phyloP scores from a whole-genome alignment of 306 rosid species.

The Corylus heterophylla region DNA sequence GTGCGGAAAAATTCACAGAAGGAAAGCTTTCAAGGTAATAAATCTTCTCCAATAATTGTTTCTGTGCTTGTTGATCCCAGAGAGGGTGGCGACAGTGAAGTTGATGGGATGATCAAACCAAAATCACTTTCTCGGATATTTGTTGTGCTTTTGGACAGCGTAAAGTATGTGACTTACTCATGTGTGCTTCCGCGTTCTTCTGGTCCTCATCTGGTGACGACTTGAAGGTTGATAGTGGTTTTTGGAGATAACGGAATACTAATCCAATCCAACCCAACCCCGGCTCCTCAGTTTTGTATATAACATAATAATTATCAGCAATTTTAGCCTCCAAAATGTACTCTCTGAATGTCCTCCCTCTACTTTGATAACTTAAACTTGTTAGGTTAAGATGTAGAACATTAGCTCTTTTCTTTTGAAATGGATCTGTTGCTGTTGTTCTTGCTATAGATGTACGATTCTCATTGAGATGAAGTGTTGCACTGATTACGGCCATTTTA shows the following conservation, averaged over 20 bases:
- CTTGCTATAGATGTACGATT: no score
- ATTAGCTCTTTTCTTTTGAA: no score
- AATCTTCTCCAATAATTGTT: constrained; percentile 69
- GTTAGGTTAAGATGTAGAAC: neutral
- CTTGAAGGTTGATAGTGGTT: constrained; percentile 35
- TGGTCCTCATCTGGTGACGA: constrained; percentile 65
- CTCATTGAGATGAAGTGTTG: no score
- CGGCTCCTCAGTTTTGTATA: constrained; percentile 42
- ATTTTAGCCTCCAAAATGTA: neutral
- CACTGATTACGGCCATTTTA: neutral
- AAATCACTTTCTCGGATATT: constrained; percentile 80
- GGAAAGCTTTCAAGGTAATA: constrained; percentile 55
- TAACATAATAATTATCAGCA: constrained; percentile 19
- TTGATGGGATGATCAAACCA: constrained; percentile 70
- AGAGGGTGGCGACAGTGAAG: constrained; percentile 64
- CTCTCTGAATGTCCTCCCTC: neutral
- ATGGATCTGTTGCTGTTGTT: neutral
- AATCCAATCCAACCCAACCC: constrained; percentile 27
- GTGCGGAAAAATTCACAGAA: constrained; percentile 39
- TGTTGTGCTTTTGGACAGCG: constrained; percentile 83
- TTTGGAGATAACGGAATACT: neutral
- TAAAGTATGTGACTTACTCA: constrained; percentile 89
- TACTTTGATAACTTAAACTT: neutral
- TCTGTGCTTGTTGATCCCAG: constrained; percentile 94
- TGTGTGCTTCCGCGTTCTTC: constrained; percentile 73